Evolutionary conservation across 257 asterid genomes (phyloP), one percentile per base, ranked within the genome.

Genomic region (Nicotiana benthamiana): DNA sequence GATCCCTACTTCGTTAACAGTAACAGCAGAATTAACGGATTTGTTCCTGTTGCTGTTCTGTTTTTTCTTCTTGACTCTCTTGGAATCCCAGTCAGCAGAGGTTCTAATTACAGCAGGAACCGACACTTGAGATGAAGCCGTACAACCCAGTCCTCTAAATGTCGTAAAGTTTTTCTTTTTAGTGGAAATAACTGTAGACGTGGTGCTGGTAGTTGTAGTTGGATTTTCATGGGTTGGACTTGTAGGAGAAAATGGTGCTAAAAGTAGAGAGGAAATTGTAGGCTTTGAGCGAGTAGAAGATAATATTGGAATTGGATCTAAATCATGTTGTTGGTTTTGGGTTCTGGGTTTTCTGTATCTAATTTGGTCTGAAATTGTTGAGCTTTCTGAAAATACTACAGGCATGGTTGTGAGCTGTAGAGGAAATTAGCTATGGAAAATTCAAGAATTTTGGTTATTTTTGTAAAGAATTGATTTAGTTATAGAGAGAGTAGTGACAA

Each of bases 51-150:
- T 79, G 20, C 59, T 22, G 43, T 32, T 62, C 51, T 48, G 46
- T 6, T 79, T 79, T 40, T 79, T 79, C 77, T 48, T 79, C 83
- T 86, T 95, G 32, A 90, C 86, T 79, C 88, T 93, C 88, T 92
- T 90, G 78, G 90, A 67, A 60, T 93, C 97, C 99, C 99, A 95
- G 75, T 88, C 89, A 75, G 98, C 97, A 0, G 99, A 93, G 1
- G 90, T 85, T 82, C 99, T 89, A 15, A 95, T 93, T 2, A 87
- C 92, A 0, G 96, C 97, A 54, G 99, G 98, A 12, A 95, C 97
- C 6, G 99, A 95, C 53, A 95, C 99, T 78, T 95, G 97, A 0
- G 97, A 83, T 70, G 98, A 88, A 66, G 97, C 97, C 3, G 97
- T 83, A 81, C 99, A 95, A 5, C 99, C 99, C 22, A 95, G 84